Base-by-base conservation (phyloP, 2,329 filamentous ascomycete genomes). In the Arthroderma sp. region DNA sequence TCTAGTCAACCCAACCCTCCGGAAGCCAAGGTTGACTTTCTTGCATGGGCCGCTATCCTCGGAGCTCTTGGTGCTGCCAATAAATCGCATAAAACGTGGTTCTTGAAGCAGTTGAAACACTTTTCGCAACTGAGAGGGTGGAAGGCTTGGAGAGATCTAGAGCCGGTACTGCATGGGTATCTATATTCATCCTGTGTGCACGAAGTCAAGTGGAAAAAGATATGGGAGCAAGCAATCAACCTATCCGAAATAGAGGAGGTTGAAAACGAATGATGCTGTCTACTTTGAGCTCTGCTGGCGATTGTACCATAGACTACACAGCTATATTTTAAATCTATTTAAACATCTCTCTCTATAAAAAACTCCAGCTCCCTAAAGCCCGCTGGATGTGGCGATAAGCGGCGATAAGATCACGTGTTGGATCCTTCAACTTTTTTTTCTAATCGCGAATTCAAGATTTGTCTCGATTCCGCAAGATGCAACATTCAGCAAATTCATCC, bases 1-100 rank as follows among this genome's bases (percentile, higher is more conserved):
- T 28, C 42, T 49, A 34, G 49, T 45, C 9, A 36, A 48, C 39
- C 51, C 52, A 6, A 39, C 47, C 22, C 46, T 38, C 22, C 41
- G 51, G 36, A 47, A 50, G 4, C 52, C 50, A 34, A 52, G 52
- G 48, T 54, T 34, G 54, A 49, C 11, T 48, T 61, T 6, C 49
- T 60, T 36, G 55, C 55, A 3, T 63, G 61, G 61, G 56, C 53
- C 5, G 44, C 60, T 9, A 61, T 63, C 29, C 47, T 62, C 27
- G 60, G 58, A 8, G 59, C 58, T n/a, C 55, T 60, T 31, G 53
- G 56, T 9, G 57, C 59, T 4, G 41, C 47, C n/a, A 55, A 53
- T 6, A 57, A 59, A 28, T n/a, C 46, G 3, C 54, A 60, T 40
- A 49, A 54, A 39, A 44, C 51, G 2, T 62, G 56, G 58, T 62